Evolutionary conservation across 495 filamentous ascomycete species (phyloP), one percentile per base, ranked within the genome.

Genomic region (Amorphotheca resinae): DNA sequence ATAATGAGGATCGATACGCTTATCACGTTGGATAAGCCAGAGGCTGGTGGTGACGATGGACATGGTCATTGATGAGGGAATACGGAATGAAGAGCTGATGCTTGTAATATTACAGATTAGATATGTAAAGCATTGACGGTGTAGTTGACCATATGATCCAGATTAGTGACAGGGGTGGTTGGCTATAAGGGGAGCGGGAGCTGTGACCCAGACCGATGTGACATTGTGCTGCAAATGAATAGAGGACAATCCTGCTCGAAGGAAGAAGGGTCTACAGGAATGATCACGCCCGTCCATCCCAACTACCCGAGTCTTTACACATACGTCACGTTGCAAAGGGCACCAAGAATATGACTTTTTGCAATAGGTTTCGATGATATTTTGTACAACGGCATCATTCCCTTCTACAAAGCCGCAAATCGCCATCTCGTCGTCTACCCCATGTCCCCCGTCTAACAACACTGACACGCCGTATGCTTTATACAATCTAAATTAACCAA

Each of bases 1-100:
- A 95, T 99, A 60, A 95, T 99, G 93, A 78, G 91, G 56, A 99
- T 99, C 58, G 91, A 99, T 69, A 99, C 91, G 48, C 73, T 99
- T 66, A 96, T 99, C 63, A 94, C 93, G 69, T 65, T 99, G 64
- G 91, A 99, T 74, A 87, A 86, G 41, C 87, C 94, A 70, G 70
- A 79, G 68, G 71, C 75, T 56, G 72, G 69, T 11, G 69, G 68
- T 41, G 85, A 93, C 56, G 82, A 85, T 61, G 79, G 76, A 16
- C 79, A 85, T 62, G 79, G 75, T 34, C 79, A 85, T 66, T 77
- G 35, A 51, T 41, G 38, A 48, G 17, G 14, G 17, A 31, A 26
- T 18, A n/a, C n/a, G n/a, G 30, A 15, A 14, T 11, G 41, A 21
- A 23, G 18, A 32, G 34, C 22, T 37, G 38, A 55, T 55, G 47